These are phyloP conservation scores for Trichosporon ovoides DNA, from an alignment of 1,284 basidiomycete species.

Conservation along the genomic window DNA sequence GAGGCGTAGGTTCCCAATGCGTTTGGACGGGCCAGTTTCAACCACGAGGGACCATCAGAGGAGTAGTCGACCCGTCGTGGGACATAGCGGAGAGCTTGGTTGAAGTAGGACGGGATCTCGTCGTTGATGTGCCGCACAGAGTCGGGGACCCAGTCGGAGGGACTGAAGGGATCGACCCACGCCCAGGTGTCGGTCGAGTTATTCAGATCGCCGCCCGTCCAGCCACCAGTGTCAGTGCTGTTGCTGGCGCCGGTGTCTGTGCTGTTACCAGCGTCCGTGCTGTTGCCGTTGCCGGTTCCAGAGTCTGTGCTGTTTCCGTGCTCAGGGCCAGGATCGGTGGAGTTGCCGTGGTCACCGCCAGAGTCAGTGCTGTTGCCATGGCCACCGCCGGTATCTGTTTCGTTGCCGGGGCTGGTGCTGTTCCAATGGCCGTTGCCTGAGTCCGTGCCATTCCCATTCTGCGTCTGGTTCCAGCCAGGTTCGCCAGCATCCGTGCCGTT, in stretches of 20 bases:
- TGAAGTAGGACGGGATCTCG: background rate
- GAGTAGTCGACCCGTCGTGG: background rate
- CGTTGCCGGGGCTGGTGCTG: too few relatives aligned
- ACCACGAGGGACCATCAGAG: background rate
- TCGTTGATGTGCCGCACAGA: background rate
- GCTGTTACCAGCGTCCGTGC: background rate
- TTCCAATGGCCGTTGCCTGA: too few relatives aligned
- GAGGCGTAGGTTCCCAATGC: background rate
- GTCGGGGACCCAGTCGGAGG: background rate
- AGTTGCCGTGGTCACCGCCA: too few relatives aligned
- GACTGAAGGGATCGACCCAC: background rate
- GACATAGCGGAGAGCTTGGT: background rate
- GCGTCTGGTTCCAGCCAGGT: background rate
- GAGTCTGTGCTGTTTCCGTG: background rate
- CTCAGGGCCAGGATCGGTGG: too few relatives aligned
- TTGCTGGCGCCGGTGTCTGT: background rate
- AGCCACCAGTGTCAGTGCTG: background rate
- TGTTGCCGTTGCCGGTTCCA: background rate
- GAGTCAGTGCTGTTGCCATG: too few relatives aligned
- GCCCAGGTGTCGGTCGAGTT: background rate
- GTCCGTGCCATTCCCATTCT: background rate
- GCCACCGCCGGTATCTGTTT: too few relatives aligned
- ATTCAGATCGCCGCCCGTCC: background rate
- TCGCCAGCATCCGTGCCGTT: background rate
- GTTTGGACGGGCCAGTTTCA: background rate